Evolutionary conservation across 2,329 filamentous ascomycete genomes (phyloP).

Genomic region (Ophiostoma montium): DNA sequence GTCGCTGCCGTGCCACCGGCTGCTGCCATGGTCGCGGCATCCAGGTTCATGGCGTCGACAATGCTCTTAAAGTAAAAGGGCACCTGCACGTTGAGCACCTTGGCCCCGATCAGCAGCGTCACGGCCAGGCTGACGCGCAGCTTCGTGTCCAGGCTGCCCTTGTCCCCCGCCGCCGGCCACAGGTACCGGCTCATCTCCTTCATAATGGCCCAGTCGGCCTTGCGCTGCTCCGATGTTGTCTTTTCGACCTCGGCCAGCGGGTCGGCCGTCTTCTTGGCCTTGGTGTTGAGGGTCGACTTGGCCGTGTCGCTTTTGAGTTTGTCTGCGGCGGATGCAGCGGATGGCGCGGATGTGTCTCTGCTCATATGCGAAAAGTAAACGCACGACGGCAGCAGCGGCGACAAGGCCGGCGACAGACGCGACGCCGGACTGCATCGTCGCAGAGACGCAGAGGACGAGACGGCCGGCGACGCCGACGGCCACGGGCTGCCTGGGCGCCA

Average conservation of each 20-base stretch:
- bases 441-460: conserved; percentile 2
- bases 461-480: not conserved
- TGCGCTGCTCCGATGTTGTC: conserved; percentile 75
- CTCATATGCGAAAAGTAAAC: not conserved
- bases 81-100: conserved; percentile 93
- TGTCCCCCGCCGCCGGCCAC: conserved; percentile 73
- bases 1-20: conserved; percentile 80
- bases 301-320: not conserved
- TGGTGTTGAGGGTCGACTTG: not conserved
- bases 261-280: conserved; percentile 22
- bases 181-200: conserved; percentile 94
- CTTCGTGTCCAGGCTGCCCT: conserved; percentile 70
- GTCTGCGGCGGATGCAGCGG: not conserved
- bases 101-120: conserved; percentile 70
- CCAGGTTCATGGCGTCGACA: conserved; percentile 94
- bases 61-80: conserved; percentile 99
- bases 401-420: not conserved
- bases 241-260: conserved; percentile 51
- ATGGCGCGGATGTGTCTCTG: not conserved
- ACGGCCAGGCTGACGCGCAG: conserved; percentile 77
- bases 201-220: conserved; percentile 97
- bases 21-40: conserved; percentile 47
- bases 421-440: not conserved
- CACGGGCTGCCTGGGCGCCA: not conserved
- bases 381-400: not conserved